phyloP scores from a whole-genome alignment of 306 rosid genomes.

The Cucumis hystrix region DNA sequence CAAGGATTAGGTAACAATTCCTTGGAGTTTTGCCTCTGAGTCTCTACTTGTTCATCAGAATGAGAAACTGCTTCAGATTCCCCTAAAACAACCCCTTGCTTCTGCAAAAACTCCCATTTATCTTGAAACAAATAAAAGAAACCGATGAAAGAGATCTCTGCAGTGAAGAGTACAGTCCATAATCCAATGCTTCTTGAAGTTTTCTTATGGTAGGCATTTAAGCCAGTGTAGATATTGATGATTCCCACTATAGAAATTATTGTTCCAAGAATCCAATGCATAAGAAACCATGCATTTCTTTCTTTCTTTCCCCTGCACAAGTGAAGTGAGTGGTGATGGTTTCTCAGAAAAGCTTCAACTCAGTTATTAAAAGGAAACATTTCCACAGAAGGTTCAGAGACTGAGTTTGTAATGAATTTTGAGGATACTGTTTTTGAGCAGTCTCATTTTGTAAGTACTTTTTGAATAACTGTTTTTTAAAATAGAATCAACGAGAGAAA shows the following conservation, averaged over 20 bases:
- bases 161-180: conserved; percentile 84
- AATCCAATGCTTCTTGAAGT: conserved; percentile 46
- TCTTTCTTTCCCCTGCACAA: conserved; percentile 61
- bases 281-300: conserved; percentile 62
- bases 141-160: conserved; percentile 51
- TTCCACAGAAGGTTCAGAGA: background rate
- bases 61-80: conserved; percentile 19
- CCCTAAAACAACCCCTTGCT: conserved; percentile 48
- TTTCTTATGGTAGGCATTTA: conserved; percentile 53
- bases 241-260: conserved; percentile 54
- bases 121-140: conserved; percentile 67
- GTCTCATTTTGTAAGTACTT: no score
- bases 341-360: background rate
- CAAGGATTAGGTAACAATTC: conserved; percentile 38
- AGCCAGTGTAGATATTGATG: conserved; percentile 77
- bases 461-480: background rate
- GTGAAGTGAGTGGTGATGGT: background rate
- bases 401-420: background rate
- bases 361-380: background rate
- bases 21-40: conserved; percentile 32
- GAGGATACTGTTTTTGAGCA: background rate
- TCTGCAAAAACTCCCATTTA: conserved; percentile 64
- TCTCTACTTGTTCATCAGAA: conserved; percentile 16
- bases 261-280: conserved; percentile 86
- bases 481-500: no score